Percentiles rank a stretch among this genome's conserved stretches.
phyloP scores from a whole-genome alignment of 805 yeast genomes.

The Pichia deserticola region DNA sequence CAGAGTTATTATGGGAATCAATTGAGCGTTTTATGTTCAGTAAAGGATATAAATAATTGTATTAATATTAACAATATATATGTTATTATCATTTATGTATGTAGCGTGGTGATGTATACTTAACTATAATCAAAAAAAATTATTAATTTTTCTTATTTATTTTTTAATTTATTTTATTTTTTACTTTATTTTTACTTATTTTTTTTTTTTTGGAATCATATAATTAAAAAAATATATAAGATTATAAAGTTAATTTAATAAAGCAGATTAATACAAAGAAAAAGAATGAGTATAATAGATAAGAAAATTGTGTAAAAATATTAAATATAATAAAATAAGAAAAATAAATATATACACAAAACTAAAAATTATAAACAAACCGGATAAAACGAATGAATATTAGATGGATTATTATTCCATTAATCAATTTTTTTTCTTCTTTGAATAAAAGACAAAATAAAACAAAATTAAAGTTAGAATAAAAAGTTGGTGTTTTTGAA shows the following conservation, averaged over 20 bases:
- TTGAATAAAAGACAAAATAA: slow-evolving; percentile 2
- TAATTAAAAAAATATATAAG: not conserved
- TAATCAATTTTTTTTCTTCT: not conserved
- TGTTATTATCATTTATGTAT: too few relatives aligned
- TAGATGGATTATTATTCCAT: not conserved
- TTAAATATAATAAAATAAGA: not conserved
- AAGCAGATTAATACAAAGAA: slow-evolving; percentile 1
- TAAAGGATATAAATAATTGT: slow-evolving; percentile 44
- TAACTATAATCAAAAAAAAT: too few relatives aligned
- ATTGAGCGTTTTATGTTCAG: slow-evolving; percentile 66
- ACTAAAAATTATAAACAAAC: not conserved
- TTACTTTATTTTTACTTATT: too few relatives aligned
- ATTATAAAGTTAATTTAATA: not conserved
- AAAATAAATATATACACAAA: not conserved
- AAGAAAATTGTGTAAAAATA: too few relatives aligned
- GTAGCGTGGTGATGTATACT: not conserved
- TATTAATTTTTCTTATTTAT: too few relatives aligned
- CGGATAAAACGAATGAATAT: not conserved
- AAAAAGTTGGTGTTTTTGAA: not conserved
- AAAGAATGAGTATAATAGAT: not conserved
- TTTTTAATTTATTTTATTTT: too few relatives aligned
- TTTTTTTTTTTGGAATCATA: not conserved
- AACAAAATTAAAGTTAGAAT: not conserved
- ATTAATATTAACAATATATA: not conserved
- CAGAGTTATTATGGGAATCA: slow-evolving; percentile 77